Evolutionary conservation across 73 alveolate species (phyloP), one percentile per base, ranked within the genome.

Genomic region (Stentor coeruleus): DNA sequence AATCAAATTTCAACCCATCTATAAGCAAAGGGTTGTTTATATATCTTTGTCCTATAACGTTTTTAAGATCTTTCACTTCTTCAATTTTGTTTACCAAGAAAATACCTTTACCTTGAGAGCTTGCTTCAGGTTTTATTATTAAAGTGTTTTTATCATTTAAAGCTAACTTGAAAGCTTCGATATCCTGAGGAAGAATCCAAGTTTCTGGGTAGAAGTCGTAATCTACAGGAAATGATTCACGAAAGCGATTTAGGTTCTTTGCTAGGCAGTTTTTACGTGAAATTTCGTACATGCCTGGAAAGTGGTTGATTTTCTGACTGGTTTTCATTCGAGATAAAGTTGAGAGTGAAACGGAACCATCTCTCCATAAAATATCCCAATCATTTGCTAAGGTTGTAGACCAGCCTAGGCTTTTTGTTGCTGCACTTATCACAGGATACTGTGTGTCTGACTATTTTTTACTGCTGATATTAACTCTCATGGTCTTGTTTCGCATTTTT

Each of bases 1-100:
- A 85, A 84, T 94, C 98, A 81, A 94, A 94, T 88, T 94, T 94
- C 74, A 90, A 85, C 35, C 94, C 97, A 74, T 92, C 97, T 57
- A 94, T 86, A 77, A 94, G 81, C 81, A 85, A 90, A 38, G 98
- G 98, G 73, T 82, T 87, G 0, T 90, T 49, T 31, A 94, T 77
- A 85, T 94, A 94, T 82, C 87, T 88, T 81, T 94, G 94, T 31
- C 92, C 97, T 41, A 94, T 88, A 49, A 28, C 59, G 33, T 66
- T 77, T 3, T 57, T 74, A 20, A 37, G 81, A n/a, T 82, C 86
- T 6, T 84, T 76, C 2, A 84, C 39, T 4, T 76, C 30, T 2
- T 84, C 85, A 2, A 76, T 3, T 38, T 35, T 28, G 40, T 75
- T 33, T 35, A n/a, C 41, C 39, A 84, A 77, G 74, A 37, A 84